Evolutionary conservation across 768 basidiomycete genomes (phyloP), one percentile per base, ranked within the genome.

Genomic region (Trametes villosa): DNA sequence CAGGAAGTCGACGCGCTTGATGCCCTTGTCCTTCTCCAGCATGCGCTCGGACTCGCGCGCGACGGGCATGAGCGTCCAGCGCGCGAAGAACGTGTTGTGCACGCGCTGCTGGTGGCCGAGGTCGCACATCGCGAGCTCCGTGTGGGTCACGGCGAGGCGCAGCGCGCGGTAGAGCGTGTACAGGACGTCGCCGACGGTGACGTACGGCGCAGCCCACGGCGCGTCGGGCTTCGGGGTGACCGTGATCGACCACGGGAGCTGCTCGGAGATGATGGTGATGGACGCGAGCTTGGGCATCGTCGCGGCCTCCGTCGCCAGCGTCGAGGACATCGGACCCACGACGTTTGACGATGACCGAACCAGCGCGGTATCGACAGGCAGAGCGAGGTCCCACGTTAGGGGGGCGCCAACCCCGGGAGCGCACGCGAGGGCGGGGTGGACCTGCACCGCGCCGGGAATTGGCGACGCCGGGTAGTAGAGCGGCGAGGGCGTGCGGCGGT

Each of bases 1-100:
- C 48, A 87, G 70, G 65, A 84, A 86, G 69, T 87, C 86, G 0
- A 87, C 77, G 50, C 83, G 71, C 69, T 81, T 84, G 20, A 86
- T 64, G 0, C 83, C 83, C 66, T 81, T 81, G 12, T 64, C 64
- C 61, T 75, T 73, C 69, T 86, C 84, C 27, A 69, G 65, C 31
- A 74, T 75, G 26, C 72, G 72, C 1, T 57, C 68, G 31, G 67
- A 67, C 2, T 68, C 57, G 13, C 78, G 73, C 0, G 62, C 42
- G 15, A 78, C 71, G 13, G 72, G 70, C 34, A 70, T 67, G 59
- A n/a, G n/a, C n/a, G n/a, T n/a, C n/a, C 74, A 81, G 20, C 85
- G 77, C 6, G 53, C 60, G 42, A 71, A 71, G 67, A 78, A 87
- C 6, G 83, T 81, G 6, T 54, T 66, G 3, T 73, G 72, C n/a